Conservation (phyloP, 345 rosid genomes). For the Alliaria petiolata region DNA sequence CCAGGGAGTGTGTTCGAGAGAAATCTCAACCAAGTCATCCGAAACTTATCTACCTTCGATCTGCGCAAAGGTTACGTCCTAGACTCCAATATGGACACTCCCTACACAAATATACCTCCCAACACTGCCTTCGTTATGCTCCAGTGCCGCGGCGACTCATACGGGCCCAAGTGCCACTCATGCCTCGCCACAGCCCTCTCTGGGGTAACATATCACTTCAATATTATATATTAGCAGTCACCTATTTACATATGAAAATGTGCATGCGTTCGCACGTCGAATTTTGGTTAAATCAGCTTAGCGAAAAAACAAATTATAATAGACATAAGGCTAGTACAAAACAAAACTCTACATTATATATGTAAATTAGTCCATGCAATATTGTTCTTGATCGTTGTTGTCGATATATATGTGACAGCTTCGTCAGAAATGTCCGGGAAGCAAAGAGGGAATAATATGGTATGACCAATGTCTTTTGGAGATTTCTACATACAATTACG, state of each 20-base stretch:
- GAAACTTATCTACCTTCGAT: conserved; percentile 27
- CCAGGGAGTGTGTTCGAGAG: conserved; percentile 24
- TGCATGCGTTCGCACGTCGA: no score
- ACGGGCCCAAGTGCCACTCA: conserved; percentile 36
- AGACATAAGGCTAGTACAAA: no score
- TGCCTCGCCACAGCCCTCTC: conserved; percentile 35
- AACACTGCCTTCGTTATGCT: conserved; percentile 37
- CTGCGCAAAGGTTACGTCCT: conserved; percentile 40
- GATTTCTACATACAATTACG: no score
- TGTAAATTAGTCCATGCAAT: no score
- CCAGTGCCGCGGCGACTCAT: conserved; percentile 51
- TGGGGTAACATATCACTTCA: conserved; percentile 19
- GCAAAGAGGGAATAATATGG: conserved; percentile 40
- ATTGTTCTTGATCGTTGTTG: no score
- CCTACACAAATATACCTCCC: neutral
- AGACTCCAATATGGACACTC: neutral
- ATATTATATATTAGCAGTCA: no score
- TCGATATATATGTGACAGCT: neutral
- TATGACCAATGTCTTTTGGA: conserved; percentile 50
- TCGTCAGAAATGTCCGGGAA: conserved; percentile 32
- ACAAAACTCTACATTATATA: no score
- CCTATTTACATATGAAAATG: no score
- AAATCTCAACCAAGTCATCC: conserved; percentile 7
- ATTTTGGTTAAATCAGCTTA: no score
- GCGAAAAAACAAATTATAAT: no score